Conservation (phyloP, 2,329 filamentous ascomycete species). For the Talaromyces albobiverticillius region DNA sequence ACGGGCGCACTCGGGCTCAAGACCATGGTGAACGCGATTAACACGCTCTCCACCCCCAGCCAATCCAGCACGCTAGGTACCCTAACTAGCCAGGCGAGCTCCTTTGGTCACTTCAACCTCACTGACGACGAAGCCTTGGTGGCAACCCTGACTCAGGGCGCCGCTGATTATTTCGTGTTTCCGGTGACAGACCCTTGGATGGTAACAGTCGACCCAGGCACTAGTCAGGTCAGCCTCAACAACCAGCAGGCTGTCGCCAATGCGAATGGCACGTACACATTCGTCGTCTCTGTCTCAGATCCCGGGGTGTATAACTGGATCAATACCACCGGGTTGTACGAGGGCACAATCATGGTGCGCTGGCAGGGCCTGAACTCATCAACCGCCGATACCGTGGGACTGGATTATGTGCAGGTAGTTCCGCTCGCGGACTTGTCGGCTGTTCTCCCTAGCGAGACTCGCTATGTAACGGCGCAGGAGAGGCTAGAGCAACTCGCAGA, state of each 20-base stretch:
- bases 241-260: constrained; percentile 12
- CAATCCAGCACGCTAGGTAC: constrained; percentile 16
- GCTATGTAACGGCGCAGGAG: background rate
- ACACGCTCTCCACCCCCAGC: constrained; percentile 11
- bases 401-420: background rate
- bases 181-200: constrained; percentile 15
- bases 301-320: constrained; percentile 17
- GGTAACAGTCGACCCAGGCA: constrained; percentile 8
- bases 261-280: constrained; percentile 12
- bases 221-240: constrained; percentile 12
- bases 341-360: constrained; percentile 15
- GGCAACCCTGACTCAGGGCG: constrained; percentile 10
- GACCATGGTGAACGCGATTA: constrained; percentile 10
- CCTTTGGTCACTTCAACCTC: constrained; percentile 15
- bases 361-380: constrained; percentile 14
- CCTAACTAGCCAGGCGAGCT: constrained; percentile 15
- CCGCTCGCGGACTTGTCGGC: background rate
- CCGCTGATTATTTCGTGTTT: constrained; percentile 16
- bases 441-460: background rate
- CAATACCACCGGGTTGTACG: constrained; percentile 10
- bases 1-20: constrained; percentile 14
- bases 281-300: constrained; percentile 15
- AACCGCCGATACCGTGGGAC: background rate
- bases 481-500: background rate
- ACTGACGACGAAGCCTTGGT: constrained; percentile 12